Evolutionary conservation across 2,329 filamentous ascomycete genomes (phyloP), one percentile per base, ranked within the genome.

Genomic region (Talaromyces sp.): DNA sequence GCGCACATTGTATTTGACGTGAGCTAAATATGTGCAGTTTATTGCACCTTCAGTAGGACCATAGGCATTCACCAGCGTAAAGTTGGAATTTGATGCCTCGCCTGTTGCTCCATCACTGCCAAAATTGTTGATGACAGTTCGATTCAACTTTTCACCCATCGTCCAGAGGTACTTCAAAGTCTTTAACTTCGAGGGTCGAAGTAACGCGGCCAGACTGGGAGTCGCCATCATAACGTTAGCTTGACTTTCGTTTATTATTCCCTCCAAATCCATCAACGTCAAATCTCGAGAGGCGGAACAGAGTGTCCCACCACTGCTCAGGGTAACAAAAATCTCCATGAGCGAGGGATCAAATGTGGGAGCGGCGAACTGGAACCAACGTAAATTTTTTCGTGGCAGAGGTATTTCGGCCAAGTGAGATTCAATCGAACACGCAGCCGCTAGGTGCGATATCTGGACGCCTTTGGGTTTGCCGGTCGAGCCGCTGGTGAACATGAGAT

Each of bases 401-500:
- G 69, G 67, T 9, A 71, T 69, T 2, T 64, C 51, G 3, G 66
- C 63, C 13, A 68, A 66, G 55, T 74, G 68, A 0, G 72, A 69
- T 6, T 67, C 63, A 17, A 75, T 67, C 1, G 73, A 73, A 55
- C 71, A 75, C 3, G 69, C 52, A 27, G 64, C 70, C 1, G 83
- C 68, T 11, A 59, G 51, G 62, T 89, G 87, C 1, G 81, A 84
- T 56, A 88, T 84, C 38, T 85, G 82, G n/a, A 87, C 81, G 2
- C 86, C 86, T 59, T 84, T 84, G 0, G 72, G 72, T 1, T 70
- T 73, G 24, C 80, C 80, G 0, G 83, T 82, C 7, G 82, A 83
- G 0, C 82, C 82, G 8, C 81, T 81, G 1, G 81, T 82, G 64
- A 88, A 85, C 14, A 89, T 80, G 2, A 87, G 78, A 68, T 86